A percentile compares a stretch with the other conserved stretches of the same genome.
Evolutionary conservation across 805 yeast species (phyloP).

Genomic region (Candida ipomoeae): DNA sequence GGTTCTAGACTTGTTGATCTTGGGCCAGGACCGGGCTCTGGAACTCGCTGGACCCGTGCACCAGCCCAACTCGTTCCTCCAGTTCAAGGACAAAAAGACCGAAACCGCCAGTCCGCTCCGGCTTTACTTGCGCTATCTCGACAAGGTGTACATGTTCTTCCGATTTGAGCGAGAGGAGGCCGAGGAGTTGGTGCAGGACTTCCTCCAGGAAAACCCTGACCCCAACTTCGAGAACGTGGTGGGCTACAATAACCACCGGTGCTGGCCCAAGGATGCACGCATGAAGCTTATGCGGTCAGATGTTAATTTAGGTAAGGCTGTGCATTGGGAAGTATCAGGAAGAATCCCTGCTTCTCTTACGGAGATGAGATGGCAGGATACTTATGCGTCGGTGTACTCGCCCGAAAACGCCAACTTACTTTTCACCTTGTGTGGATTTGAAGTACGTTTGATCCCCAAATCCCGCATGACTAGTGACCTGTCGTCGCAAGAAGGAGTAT

Average conservation of each 20-base stretch:
- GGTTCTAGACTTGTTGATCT: slow-evolving; percentile 70
- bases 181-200: slow-evolving; percentile 69
- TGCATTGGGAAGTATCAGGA: slow-evolving; percentile 81
- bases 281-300: slow-evolving; percentile 90
- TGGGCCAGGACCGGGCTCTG: slow-evolving; percentile 83
- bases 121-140: slow-evolving; percentile 77
- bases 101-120: slow-evolving; percentile 75
- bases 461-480: slow-evolving; percentile 50
- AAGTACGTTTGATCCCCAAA: slow-evolving; percentile 82
- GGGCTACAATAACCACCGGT: slow-evolving; percentile 81
- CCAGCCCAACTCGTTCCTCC: slow-evolving; percentile 73
- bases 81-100: slow-evolving; percentile 53
- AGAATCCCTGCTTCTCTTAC: slow-evolving; percentile 77
- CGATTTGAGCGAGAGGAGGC: slow-evolving; percentile 72
- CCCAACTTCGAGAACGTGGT: slow-evolving; percentile 84
- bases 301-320: slow-evolving; percentile 88
- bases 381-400: slow-evolving; percentile 85
- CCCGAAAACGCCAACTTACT: slow-evolving; percentile 84
- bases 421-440: slow-evolving; percentile 94
- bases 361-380: slow-evolving; percentile 69
- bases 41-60: slow-evolving; percentile 79
- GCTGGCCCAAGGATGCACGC: slow-evolving; percentile 93
- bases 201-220: slow-evolving; percentile 80
- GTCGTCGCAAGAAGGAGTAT: slow-evolving; percentile 73
- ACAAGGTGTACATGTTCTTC: slow-evolving; percentile 75